phyloP scores from a whole-genome alignment of 169 alveolate species.

The Toxoplasma gondii region DNA sequence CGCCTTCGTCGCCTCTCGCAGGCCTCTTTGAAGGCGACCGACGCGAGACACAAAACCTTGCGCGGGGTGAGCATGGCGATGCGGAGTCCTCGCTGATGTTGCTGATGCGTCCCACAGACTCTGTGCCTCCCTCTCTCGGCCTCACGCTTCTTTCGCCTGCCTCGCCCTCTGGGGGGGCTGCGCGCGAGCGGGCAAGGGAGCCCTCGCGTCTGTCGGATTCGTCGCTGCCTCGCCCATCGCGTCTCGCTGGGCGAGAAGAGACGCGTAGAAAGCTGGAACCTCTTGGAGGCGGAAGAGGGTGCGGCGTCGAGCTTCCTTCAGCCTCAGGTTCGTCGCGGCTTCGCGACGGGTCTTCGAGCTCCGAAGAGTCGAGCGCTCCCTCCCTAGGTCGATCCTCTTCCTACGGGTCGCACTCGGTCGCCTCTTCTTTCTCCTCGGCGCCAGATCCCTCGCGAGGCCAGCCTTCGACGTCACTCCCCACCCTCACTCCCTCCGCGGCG shows the following conservation, averaged over 20 bases:
- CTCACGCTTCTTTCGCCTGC: background rate
- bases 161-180: background rate
- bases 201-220: background rate
- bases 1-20: background rate
- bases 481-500: background rate
- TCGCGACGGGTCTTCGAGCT: background rate
- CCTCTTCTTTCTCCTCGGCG: background rate
- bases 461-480: constrained; percentile 17
- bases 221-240: background rate
- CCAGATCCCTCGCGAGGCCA: background rate
- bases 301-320: background rate
- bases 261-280: background rate
- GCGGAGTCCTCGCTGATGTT: background rate
- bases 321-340: background rate
- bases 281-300: background rate
- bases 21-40: background rate
- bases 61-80: background rate
- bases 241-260: background rate
- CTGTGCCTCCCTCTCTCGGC: background rate
- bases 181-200: background rate
- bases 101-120: background rate
- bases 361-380: background rate
- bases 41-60: background rate
- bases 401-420: background rate
- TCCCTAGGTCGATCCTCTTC: background rate